Conservation (phyloP, 106 monocot species). For the Dendrobium catenatum region DNA sequence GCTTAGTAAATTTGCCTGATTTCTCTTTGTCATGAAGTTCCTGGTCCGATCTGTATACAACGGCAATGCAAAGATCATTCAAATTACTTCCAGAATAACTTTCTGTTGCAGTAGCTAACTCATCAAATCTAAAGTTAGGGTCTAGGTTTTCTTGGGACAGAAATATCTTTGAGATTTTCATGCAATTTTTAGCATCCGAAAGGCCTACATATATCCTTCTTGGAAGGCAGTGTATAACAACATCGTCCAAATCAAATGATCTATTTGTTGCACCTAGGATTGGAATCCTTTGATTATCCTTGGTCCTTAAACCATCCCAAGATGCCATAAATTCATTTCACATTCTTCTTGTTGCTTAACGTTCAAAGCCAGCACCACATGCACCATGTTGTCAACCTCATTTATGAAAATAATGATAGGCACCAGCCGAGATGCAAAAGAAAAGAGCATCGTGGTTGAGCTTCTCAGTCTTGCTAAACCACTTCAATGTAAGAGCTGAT, state of each 20-base stretch:
- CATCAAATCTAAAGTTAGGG: too few relatives aligned
- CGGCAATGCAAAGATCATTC: constrained; percentile 92
- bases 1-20: too few relatives aligned
- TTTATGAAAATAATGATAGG: constrained; percentile 15
- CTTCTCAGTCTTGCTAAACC: constrained; percentile 99
- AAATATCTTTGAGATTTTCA: too few relatives aligned
- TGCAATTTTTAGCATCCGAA: constrained; percentile 40
- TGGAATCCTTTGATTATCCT: too few relatives aligned
- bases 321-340: too few relatives aligned
- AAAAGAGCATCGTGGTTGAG: constrained; percentile 92
- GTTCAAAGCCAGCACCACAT: constrained; percentile 61
- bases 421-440: constrained; percentile 75
- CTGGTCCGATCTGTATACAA: constrained; percentile 89
- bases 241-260: constrained; percentile 70
- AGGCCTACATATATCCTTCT: constrained; percentile 98
- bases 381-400: constrained; percentile 95
- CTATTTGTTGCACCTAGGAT: too few relatives aligned
- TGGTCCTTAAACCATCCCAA: too few relatives aligned
- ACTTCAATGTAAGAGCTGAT: constrained; percentile 92
- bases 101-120: constrained; percentile 44
- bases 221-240: constrained; percentile 94
- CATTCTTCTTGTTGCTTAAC: background rate
- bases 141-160: too few relatives aligned
- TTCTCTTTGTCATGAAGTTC: constrained; percentile 87
- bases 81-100: constrained; percentile 98